Evolutionary conservation across 75 land plant species (phyloP).

Genomic region (Picea sitchensis): DNA sequence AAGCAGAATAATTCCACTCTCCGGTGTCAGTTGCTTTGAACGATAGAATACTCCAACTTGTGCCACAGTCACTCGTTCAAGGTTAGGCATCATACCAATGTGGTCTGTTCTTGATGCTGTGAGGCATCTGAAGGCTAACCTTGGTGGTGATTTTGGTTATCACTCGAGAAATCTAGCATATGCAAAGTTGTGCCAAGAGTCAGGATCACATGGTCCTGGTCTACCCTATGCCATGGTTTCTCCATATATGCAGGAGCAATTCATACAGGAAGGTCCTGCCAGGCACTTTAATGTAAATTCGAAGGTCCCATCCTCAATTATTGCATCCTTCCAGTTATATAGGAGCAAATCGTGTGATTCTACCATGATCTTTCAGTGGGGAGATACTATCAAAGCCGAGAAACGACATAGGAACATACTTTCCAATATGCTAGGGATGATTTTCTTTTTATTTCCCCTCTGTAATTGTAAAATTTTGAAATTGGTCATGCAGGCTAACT

Average conservation of each 20-base stretch:
- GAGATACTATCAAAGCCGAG: constrained; percentile 59
- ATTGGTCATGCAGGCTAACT: constrained; percentile 1
- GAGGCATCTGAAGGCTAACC: constrained; percentile 19
- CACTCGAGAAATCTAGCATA: constrained; percentile 24
- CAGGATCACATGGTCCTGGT: constrained; percentile 11
- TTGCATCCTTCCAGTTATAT: constrained; percentile 10
- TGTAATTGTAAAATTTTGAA: neutral
- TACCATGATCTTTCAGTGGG: constrained; percentile 21
- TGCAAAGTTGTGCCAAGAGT: constrained; percentile 36
- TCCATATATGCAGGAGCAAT: constrained; percentile 18
- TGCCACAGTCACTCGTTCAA: neutral
- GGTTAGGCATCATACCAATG: constrained; percentile 3
- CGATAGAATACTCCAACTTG: neutral
- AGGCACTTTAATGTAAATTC: constrained; percentile 9
- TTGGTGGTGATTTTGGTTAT: constrained; percentile 37
- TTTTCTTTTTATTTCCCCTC: neutral
- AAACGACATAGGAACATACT: constrained; percentile 82
- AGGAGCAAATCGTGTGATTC: constrained; percentile 7
- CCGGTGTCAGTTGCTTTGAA: neutral
- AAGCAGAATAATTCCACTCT: neutral
- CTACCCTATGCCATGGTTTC: constrained; percentile 15
- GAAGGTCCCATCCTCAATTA: constrained; percentile 19
- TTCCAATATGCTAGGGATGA: constrained; percentile 68
- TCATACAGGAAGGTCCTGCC: constrained; percentile 27
- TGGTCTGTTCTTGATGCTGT: constrained; percentile 8